Conservation (phyloP, 1,284 basidiomycete genomes). For the Porogramme epimiltina region DNA sequence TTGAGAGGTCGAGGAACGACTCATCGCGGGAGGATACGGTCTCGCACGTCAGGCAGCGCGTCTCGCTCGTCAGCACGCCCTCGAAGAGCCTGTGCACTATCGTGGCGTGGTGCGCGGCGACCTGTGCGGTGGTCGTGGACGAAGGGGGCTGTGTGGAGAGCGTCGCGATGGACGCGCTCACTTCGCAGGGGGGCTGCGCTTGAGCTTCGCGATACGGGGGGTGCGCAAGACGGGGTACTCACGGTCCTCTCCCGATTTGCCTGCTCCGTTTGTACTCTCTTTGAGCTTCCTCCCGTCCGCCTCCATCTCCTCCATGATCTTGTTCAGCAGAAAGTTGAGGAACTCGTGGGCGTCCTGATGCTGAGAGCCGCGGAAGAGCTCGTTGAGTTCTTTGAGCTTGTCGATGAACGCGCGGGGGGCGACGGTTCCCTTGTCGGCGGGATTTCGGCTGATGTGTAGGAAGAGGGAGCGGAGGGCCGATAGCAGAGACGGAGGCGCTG, state of each 20-base stretch:
- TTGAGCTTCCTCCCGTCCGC: constrained; percentile 53
- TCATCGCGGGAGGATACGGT: constrained; percentile 97
- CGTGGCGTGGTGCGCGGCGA: constrained; percentile 53
- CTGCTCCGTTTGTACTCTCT: constrained; percentile 24
- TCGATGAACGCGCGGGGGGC: constrained; percentile 89
- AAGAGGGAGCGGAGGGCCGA: constrained; percentile 92
- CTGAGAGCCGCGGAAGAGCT: constrained; percentile 82
- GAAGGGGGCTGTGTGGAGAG: constrained; percentile 36
- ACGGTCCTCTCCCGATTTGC: constrained; percentile 53
- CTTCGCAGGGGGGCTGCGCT: constrained; percentile 33
- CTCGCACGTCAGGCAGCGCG: constrained; percentile 95
- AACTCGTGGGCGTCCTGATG: constrained; percentile 99
- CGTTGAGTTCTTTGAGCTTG: constrained; percentile 88
- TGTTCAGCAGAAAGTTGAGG: constrained; percentile 92
- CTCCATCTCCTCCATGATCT: constrained; percentile 91
- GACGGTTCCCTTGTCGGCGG: constrained; percentile 80
- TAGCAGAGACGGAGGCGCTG: constrained; percentile 78
- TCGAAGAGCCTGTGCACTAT: constrained; percentile 94
- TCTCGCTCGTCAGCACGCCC: constrained; percentile 94
- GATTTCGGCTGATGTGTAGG: constrained; percentile 75
- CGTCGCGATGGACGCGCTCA: constrained; percentile 58
- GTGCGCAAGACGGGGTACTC: constrained; percentile 34
- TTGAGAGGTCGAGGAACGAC: constrained; percentile 93
- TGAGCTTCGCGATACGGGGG: constrained; percentile 1
- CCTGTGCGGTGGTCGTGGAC: constrained; percentile 27